A percentile compares a stretch with the other conserved stretches of the same genome.
Conservation (phyloP, 2,329 filamentous ascomycete species). For the Xylaria hypoxylon region DNA sequence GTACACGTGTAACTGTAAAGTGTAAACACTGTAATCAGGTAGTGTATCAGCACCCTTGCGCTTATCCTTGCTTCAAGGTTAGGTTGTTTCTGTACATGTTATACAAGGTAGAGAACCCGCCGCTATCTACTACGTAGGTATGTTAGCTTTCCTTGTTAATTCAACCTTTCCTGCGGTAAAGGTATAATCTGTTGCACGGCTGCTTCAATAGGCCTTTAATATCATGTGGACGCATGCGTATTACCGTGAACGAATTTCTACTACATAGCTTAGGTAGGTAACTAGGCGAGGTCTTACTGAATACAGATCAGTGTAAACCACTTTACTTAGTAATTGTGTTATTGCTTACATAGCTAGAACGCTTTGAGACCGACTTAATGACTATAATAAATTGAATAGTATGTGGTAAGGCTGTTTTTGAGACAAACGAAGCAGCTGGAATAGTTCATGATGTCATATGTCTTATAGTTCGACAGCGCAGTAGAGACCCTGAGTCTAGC, state of each 20-base stretch:
- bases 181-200: no score
- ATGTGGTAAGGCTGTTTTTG: background rate
- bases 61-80: conserved; percentile 1
- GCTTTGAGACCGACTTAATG: background rate
- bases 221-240: no score
- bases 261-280: background rate
- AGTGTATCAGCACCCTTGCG: conserved; percentile 12
- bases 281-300: no score
- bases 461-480: background rate
- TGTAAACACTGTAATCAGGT: conserved; percentile 4
- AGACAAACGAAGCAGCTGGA: background rate
- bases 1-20: background rate
- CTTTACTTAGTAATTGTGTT: no score
- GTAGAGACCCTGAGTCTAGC: background rate
- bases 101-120: no score
- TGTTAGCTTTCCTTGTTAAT: no score
- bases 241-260: background rate
- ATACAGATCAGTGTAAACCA: no score
- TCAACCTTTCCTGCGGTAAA: no score
- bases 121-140: background rate
- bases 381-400: background rate
- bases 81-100: background rate
- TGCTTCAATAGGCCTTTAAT: no score
- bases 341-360: background rate
- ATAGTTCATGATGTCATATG: background rate